Percentiles rank a stretch among this genome's conserved stretches.
These are phyloP conservation scores for Leccinum pellstonianum DNA, from an alignment of 768 basidiomycete genomes.

Conservation along the genomic window DNA sequence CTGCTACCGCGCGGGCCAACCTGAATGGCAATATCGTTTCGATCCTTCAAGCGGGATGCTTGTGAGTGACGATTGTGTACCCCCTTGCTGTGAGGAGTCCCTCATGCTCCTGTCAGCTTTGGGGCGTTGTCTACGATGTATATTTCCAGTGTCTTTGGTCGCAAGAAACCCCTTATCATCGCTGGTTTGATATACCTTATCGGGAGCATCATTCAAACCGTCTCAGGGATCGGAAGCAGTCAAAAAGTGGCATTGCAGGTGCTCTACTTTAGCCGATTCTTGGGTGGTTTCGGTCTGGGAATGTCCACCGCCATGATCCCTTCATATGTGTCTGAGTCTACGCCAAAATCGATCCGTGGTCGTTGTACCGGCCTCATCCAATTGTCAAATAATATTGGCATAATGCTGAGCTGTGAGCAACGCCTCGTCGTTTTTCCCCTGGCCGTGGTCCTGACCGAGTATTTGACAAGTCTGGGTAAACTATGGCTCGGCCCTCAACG, in stretches of 20 bases:
- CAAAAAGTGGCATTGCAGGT: conserved; percentile 35
- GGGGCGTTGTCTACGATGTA: conserved; percentile 44
- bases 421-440: background rate
- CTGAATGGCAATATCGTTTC: conserved; percentile 54
- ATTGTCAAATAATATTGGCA: conserved; percentile 29
- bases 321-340: conserved; percentile 51
- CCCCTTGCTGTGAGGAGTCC: background rate
- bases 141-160: conserved; percentile 43
- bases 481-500: conserved; percentile 38
- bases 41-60: conserved; percentile 47
- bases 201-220: conserved; percentile 46
- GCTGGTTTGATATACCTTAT: conserved; percentile 48
- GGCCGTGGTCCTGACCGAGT: background rate
- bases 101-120: conserved; percentile 30
- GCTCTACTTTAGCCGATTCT: conserved; percentile 50
- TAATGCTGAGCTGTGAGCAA: conserved; percentile 36
- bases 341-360: conserved; percentile 47
- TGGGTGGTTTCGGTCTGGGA: conserved; percentile 63
- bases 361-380: conserved; percentile 48
- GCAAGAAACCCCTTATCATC: conserved; percentile 43
- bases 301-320: conserved; percentile 51
- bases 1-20: conserved; percentile 36
- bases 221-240: conserved; percentile 43
- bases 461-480: conserved; percentile 47
- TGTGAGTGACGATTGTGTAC: conserved; percentile 36